A percentile compares a stretch with the other conserved stretches of the same genome.
Conservation (phyloP, 2,329 filamentous ascomycete genomes). For the Akanthomyces muscarius region DNA sequence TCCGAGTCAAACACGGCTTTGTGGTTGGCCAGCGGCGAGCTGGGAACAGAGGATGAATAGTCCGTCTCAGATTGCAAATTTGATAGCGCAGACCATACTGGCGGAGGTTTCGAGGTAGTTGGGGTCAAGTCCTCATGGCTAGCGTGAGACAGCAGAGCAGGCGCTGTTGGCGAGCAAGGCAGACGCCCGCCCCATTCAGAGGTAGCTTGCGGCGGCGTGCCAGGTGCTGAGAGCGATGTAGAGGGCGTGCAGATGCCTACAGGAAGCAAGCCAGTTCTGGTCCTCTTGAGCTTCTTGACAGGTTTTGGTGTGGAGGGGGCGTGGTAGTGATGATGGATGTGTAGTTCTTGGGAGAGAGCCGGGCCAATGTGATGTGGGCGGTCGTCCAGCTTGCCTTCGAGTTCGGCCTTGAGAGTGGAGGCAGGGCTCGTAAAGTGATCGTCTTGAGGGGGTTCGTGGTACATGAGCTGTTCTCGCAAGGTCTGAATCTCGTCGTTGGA, state of each 20-base stretch:
- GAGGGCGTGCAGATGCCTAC: conserved; percentile 56
- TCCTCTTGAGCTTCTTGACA: conserved; percentile 64
- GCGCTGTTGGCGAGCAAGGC: conserved; percentile 36
- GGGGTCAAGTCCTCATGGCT: conserved; percentile 48
- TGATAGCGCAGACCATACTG: conserved; percentile 63
- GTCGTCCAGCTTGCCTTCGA: conserved; percentile 47
- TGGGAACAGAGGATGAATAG: conserved; percentile 70
- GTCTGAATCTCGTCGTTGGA: conserved; percentile 93
- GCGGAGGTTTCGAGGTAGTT: conserved; percentile 38
- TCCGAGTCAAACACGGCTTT: conserved; percentile 76
- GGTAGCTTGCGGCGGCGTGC: conserved; percentile 40
- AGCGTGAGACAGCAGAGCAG: conserved; percentile 39
- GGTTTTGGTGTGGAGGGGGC: conserved; percentile 57
- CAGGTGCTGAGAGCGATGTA: conserved; percentile 32
- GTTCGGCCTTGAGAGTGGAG: conserved; percentile 66
- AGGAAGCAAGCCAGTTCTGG: conserved; percentile 60
- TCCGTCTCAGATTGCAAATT: conserved; percentile 51
- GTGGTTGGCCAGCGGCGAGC: conserved; percentile 67
- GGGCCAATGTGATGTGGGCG: conserved; percentile 17
- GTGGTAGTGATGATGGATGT: conserved; percentile 95
- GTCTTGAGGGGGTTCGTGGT: conserved; percentile 66
- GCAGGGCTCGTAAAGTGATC: conserved; percentile 36
- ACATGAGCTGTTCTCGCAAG: conserved; percentile 73
- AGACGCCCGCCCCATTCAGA: conserved; percentile 33
- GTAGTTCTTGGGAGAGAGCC: conserved; percentile 64